Base-by-base conservation (phyloP, 192 early-diverging fungal species). In the Pilaira anomala region DNA sequence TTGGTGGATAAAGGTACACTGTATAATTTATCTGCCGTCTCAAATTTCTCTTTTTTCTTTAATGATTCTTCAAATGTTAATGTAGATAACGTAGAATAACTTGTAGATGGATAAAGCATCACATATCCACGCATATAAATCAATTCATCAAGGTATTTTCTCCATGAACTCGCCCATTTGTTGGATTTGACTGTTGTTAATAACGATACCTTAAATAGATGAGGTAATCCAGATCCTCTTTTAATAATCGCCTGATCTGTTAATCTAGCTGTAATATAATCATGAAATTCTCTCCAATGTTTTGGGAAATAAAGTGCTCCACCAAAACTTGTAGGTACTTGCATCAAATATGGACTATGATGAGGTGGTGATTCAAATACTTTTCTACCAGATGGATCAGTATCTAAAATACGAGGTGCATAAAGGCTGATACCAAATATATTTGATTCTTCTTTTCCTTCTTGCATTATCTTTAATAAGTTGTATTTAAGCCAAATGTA, bases 271-370 rank as follows among this genome's bases (percentile, higher is more conserved):
- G 76, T 74, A 0, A 85, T 63, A 63, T 84, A 85, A 55, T 83
- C 73, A 52, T 85, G 84, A 52, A 82, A 85, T 58, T 84, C 82
- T 26, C 74, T 71, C 84, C 84, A 85, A 39, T 80, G 72, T 53
- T 84, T 78, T 6, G 84, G 84, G 49, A 85, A 84, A 48, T 78
- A 85, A 8, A 83, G 70, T 21, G 80, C 79, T 6, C 83, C 83
- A 74, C 76, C 76, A 69, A 67, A 78, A 56, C 79, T 74, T 48
- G 77, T 82, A 3, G 78, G 78, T 4, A 76, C 52, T 61, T 85
- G 84, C 18, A 76, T 45, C 5, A 82, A 64, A 49, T 80, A 68
- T 3, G 83, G 80, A 19, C 67, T 66, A 36, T 36, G 7, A 9
- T 36, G n/a, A n/a, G n/a, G n/a, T n/a, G n/a, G 33, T 36, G 11